Base-by-base conservation (phyloP, 176 grass and related monocot genomes). In the Hordeum marinum region DNA sequence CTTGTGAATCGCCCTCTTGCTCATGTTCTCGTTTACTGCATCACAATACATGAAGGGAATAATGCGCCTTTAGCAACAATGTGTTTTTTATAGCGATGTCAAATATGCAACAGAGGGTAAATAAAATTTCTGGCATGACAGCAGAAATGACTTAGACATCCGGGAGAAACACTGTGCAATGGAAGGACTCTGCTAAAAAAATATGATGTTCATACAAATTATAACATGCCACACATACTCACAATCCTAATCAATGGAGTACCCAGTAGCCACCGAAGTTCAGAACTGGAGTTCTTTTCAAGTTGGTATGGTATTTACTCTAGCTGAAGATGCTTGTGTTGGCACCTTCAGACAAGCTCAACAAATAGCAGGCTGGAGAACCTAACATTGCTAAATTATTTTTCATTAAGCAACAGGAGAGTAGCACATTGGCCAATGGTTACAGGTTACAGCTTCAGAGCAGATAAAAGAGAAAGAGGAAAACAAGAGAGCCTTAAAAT, bases 11-110 rank as follows among this genome's bases (percentile, higher is more conserved):
- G 91, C 79, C 80, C 93, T 90, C 64, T 64, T 92, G 90, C 96
- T 86, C 96, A 99, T 96, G 70, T 81, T 91, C 72, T 99, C 93
- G 24, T 96, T 96, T 43, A 96, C 96, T 95, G 93, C 71, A 80
- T 43, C 50, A 82, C 11, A 9, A 36, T 5, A 73, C 0, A 23
- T 12, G 79, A 88, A 20, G n/a, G 52, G 14, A 26, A 11, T 64
- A 27, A 12, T 14, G 9, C 8, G 43, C 27, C 62, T 74, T 81
- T 76, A 84, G 69, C 68, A 68, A 58, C n/a, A 15, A 57, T 12
- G 15, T 2, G n/a, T 20, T 32, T 32, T 39, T 41, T 17, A 18
- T 62, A 1, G 48, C 68, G 29, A 52, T 40, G n/a, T 8, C 14
- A 84, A 43, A 21, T 62, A 46, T 52, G 40, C 11, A n/a, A 39